phyloP scores from a whole-genome alignment of 2,329 filamentous ascomycete genomes.

The Remersonia thermophila region DNA sequence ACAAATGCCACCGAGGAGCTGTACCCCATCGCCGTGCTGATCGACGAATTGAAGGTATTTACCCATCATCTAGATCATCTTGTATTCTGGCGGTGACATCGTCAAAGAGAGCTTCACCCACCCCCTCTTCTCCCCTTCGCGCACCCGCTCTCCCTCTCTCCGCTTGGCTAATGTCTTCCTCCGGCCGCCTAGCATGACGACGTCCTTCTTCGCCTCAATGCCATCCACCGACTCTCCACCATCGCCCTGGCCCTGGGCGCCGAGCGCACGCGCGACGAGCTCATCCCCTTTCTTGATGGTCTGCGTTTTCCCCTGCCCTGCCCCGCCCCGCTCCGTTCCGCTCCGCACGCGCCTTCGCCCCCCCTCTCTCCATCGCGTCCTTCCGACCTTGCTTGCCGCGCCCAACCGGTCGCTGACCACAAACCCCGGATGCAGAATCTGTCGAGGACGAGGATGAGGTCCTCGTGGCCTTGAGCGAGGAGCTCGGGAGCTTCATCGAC shows the following conservation, averaged over 20 bases:
- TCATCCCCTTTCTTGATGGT: constrained; percentile 99
- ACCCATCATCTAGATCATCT: no score
- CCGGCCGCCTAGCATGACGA: constrained; percentile 68
- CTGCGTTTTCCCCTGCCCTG: constrained; percentile 30
- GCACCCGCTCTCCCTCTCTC: no score
- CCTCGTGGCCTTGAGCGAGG: constrained; percentile 89
- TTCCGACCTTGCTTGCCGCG: no score
- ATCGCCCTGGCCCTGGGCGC: constrained; percentile 93
- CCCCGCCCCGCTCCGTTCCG: not conserved
- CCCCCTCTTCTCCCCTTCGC: not conserved
- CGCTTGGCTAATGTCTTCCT: no score
- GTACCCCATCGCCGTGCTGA: constrained; percentile 98
- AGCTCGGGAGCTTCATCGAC: constrained; percentile 92
- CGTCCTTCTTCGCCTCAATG: constrained; percentile 93
- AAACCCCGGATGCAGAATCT: constrained; percentile 53
- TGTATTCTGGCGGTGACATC: constrained; percentile 18
- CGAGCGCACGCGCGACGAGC: constrained; percentile 93
- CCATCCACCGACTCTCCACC: constrained; percentile 93
- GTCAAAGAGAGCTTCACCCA: constrained; percentile 3
- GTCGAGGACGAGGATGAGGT: constrained; percentile 99
- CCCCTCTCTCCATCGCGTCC: no score
- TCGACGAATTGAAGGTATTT: constrained; percentile 94
- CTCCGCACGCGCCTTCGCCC: not conserved
- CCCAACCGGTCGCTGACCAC: no score
- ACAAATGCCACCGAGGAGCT: constrained; percentile 93